Evolutionary conservation across 192 early-diverging fungal genomes (phyloP), one percentile per base, ranked within the genome.

Genomic region (Physocladia obscura): DNA sequence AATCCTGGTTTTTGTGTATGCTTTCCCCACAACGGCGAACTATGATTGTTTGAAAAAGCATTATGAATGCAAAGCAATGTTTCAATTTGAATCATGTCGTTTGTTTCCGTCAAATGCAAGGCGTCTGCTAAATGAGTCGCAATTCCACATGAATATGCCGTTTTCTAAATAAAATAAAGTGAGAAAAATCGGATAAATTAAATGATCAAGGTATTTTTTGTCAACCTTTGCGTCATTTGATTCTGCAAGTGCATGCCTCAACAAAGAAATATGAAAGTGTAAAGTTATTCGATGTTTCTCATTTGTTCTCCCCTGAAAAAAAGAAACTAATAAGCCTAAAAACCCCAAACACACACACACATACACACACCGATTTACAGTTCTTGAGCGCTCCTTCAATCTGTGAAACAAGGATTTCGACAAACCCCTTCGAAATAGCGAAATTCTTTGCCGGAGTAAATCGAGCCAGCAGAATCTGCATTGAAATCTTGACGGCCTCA

Each of bases 51-150:
- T 22, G 73, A 59, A 39, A 80, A 24, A 17, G 74, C 29, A 58
- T 80, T 80, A 5, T 65, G 62, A 40, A 80, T n/a, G 59, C 76
- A 76, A 1, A 30, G 35, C 8, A 80, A 55, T 15, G 52, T 59
- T 54, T 79, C 78, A 3, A 69, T 36, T 5, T 71, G 13, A 15
- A 74, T 47, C 13, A 31, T 55, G 1, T 71, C 71, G 34, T 40
- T 52, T 26, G 49, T 22, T 24, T 79, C 74, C 21, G 32, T 2
- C 13, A 69, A 57, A 17, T 13, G 19, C 11, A 73, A 47, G 1
- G 32, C 8, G 29, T 65, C 62, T 52, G 17, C 21, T 32, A 29
- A 27, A 51, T 52, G 8, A n/a, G 27, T 35, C 30, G 19, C 62
- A 32, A 65, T 49, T 65, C 35, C 49, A 31, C 2, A 59, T 17